Evolutionary conservation across 2,329 filamentous ascomycete species (phyloP).

Genomic region (Chaetomium olivaceum): DNA sequence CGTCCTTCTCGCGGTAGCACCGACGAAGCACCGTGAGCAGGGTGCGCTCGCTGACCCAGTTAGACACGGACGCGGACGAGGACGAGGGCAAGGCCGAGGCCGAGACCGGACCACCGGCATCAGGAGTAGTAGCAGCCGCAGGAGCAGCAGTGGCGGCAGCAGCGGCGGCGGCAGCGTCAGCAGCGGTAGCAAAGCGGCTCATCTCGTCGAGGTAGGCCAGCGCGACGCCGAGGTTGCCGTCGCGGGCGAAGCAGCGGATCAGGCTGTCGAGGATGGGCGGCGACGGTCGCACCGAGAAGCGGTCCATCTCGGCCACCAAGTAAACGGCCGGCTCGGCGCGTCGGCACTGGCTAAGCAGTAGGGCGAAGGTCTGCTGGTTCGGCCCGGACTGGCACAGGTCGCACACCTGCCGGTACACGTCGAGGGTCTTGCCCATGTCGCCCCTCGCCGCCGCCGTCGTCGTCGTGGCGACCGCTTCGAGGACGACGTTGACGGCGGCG

Average conservation of each 20-base stretch:
- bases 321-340: conserved; percentile 38
- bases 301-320: conserved; percentile 42
- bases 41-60: conserved; percentile 39
- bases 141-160: no score
- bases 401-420: conserved; percentile 42
- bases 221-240: conserved; percentile 40
- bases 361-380: conserved; percentile 40
- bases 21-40: conserved; percentile 39
- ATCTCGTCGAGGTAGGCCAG: conserved; percentile 34
- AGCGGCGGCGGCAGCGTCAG: no score
- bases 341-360: conserved; percentile 39
- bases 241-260: conserved; percentile 38
- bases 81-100: not conserved
- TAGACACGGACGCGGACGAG: not conserved
- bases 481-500: conserved; percentile 37
- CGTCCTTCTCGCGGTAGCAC: conserved; percentile 40
- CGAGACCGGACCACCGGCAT: no score
- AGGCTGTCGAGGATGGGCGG: conserved; percentile 37
- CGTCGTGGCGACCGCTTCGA: not conserved
- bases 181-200: not conserved
- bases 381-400: conserved; percentile 41
- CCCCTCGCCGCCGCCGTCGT: not conserved
- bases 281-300: conserved; percentile 38
- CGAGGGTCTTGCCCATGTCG: conserved; percentile 33
- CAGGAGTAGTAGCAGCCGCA: no score